Base-by-base conservation (phyloP, 768 basidiomycete genomes). In the Amanita thiersii region DNA sequence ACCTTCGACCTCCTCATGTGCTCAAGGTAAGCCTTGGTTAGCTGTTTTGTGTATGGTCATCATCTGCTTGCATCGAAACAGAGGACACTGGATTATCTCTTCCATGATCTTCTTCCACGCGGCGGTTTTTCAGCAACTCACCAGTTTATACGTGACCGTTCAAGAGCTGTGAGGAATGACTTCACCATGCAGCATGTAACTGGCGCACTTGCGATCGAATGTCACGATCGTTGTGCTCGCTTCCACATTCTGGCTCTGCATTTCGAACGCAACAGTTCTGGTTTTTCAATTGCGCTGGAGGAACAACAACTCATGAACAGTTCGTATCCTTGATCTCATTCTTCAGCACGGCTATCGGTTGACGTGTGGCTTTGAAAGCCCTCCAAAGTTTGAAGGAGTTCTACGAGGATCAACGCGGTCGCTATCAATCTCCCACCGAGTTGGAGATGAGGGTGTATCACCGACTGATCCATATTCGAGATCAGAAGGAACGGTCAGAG, bases 391-490 rank as follows among this genome's bases (percentile, higher is more conserved):
- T 98, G 42, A 91, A 89, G 59, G 87, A 97, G 55, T 92, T 90
- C 52, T 94, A 96, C 55, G 80, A 87, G 48, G 93, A 96, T 53
- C 81, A 86, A 44, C 69, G 77, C 0, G 72, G 68, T 6, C 61
- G 65, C 30, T 81, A 82, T 46, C 63, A 79, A 51, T 85, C 84
- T 7, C 78, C 84, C 0, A 86, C 84, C 28, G 93, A 98, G 55
- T 74, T 97, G 34, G 94, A 99, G 60, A 96, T 99, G 80, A 81
- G 89, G 23, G 81, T 96, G 1, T 99, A 97, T 61, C 88, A 93
- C 55, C 79, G 93, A 35, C 76, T 98, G 21, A 82, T 87, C 20
- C 90, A 96, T 52, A 83, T 97, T 32, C 81, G 89, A 20, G 86
- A 92, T 58, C 84, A 86, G 52, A 75, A 62, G 47, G 85, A 86